phyloP scores from a whole-genome alignment of 495 filamentous ascomycete genomes.

The Tirmania nivea region DNA sequence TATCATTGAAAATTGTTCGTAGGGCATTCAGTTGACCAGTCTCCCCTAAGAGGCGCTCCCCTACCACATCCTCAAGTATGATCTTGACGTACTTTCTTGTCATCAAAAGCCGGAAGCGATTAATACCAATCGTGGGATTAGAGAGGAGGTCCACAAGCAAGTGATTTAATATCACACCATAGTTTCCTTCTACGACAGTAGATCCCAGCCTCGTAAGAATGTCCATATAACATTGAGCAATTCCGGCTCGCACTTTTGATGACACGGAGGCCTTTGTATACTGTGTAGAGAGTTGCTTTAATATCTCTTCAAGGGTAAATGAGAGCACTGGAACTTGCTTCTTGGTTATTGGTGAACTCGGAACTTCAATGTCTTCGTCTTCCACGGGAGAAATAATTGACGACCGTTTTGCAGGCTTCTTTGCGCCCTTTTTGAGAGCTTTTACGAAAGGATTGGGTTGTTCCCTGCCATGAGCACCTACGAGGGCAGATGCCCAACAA shows the following conservation, averaged over 20 bases:
- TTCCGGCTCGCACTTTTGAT: slow-evolving; percentile 58
- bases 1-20: slow-evolving; percentile 59
- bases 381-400: slow-evolving; percentile 33
- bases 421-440: slow-evolving; percentile 33
- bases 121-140: slow-evolving; percentile 50
- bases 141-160: slow-evolving; percentile 61
- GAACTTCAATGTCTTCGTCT: slow-evolving; percentile 51
- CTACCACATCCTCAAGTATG: slow-evolving; percentile 66
- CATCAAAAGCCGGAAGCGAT: slow-evolving; percentile 70
- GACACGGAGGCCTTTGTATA: slow-evolving; percentile 63
- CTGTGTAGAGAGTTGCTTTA: slow-evolving; percentile 60
- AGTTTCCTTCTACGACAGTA: slow-evolving; percentile 55
- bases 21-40: slow-evolving; percentile 66
- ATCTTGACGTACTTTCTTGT: slow-evolving; percentile 68
- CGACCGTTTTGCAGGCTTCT: slow-evolving; percentile 24
- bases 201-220: slow-evolving; percentile 53
- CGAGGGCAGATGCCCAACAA: slow-evolving; percentile 53
- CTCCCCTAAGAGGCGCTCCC: slow-evolving; percentile 63
- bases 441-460: slow-evolving; percentile 30
- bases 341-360: slow-evolving; percentile 36
- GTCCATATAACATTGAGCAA: slow-evolving; percentile 71
- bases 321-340: slow-evolving; percentile 45
- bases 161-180: slow-evolving; percentile 58
- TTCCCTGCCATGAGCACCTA: slow-evolving; percentile 51
- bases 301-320: slow-evolving; percentile 55